Evolutionary conservation across 2,329 filamentous ascomycete species (phyloP), one percentile per base, ranked within the genome.

Genomic region (Penicillium freii): DNA sequence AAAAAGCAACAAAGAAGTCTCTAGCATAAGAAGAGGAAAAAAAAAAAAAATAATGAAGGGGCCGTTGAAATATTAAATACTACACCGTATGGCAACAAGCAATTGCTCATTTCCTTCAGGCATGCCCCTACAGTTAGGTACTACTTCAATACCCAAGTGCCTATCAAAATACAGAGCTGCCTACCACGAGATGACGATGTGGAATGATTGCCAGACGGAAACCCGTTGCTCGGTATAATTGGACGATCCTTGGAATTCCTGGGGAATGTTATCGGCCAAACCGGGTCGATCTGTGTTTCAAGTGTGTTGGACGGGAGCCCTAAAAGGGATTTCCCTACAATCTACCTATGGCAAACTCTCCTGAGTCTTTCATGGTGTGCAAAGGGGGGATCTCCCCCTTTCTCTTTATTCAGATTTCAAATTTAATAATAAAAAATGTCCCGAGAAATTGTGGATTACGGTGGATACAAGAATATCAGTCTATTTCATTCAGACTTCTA

Each of bases 251-350:
- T 53, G 33, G 50, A 48, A 58, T 63, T 61, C 51, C 64, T 62
- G 64, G 63, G 64, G 64, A 66, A 66, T 66, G 60, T 44, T 59
- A 66, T 65, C 64, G 57, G 51, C 60, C 57, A 64, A 62, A 61
- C 56, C 44, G 63, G 60, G 60, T 46, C 53, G 63, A 66, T 65
- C 62, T 61, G 38, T 62, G 64, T 66, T 65, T 66, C 63, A 65
- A 59, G 54, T 64, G 61, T 38, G 61, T 54, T 51, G 50, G 58
- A 59, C 57, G 49, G 47, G 50, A 54, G 53, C 59, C 51, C 31
- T 50, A 56, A 44, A 57, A 48, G 29, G 51, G 49, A 21, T 48
- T 39, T 42, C 47, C 23, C 8, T 29, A 50, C 19, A 27, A 29
- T 27, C 44, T 25, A 59, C 43, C 39, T 34, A 58, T 36, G 25